Evolutionary conservation across 176 grass and related monocot genomes (phyloP).

Genomic region (Eleusine coracana): DNA sequence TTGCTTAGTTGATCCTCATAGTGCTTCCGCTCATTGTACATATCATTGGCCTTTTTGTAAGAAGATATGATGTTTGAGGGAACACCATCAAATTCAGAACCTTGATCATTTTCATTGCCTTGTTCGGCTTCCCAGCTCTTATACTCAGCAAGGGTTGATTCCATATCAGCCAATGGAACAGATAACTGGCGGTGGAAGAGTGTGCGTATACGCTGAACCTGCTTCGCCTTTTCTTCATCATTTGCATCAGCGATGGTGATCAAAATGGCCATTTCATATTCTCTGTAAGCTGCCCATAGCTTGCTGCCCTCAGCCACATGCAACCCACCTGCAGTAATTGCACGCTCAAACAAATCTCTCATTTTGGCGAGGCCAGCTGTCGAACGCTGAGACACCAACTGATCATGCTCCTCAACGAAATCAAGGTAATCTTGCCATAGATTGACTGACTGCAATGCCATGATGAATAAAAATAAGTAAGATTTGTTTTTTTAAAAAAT

Average conservation of each 20-base stretch:
- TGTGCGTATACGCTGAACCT: constrained; percentile 63
- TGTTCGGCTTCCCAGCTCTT: constrained; percentile 94
- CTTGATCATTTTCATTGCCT: constrained; percentile 71
- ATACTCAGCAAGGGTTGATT: constrained; percentile 67
- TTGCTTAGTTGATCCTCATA: constrained; percentile 77
- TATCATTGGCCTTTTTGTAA: constrained; percentile 72
- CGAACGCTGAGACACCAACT: constrained; percentile 65
- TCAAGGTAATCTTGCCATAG: constrained; percentile 90
- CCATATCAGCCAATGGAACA: constrained; percentile 77
- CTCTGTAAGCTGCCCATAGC: constrained; percentile 90
- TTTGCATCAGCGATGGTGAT: constrained; percentile 61
- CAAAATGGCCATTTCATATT: constrained; percentile 88
- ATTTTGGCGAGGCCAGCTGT: constrained; percentile 77
- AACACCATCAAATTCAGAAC: constrained; percentile 66
- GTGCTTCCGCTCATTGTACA: constrained; percentile 75
- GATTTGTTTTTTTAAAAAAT: not conserved
- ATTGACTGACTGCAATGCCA: constrained; percentile 69
- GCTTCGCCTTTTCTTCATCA: constrained; percentile 78
- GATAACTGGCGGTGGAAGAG: constrained; percentile 91
- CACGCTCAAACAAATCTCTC: constrained; percentile 85
- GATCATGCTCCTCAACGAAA: constrained; percentile 79
- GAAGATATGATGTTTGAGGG: constrained; percentile 67
- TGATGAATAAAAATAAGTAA: constrained; percentile 35
- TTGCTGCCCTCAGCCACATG: constrained; percentile 75
- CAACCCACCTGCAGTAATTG: constrained; percentile 77